A percentile compares a stretch with the other conserved stretches of the same genome.
phyloP scores from a whole-genome alignment of 2,329 filamentous ascomycete genomes.

The Stagonosporopsis cucurbitacearum region DNA sequence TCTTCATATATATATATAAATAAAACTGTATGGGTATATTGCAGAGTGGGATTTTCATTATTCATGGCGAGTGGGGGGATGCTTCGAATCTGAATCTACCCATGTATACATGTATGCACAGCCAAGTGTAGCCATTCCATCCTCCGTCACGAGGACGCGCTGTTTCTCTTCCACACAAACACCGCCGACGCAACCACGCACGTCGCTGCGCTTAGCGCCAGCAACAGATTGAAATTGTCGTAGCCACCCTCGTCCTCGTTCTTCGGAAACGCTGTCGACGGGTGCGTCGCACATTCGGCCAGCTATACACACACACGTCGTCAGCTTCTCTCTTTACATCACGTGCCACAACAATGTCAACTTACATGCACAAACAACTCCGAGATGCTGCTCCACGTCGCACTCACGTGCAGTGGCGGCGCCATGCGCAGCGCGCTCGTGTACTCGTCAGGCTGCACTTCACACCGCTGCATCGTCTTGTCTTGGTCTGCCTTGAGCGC shows the following conservation, averaged over 20 bases:
- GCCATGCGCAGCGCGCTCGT: slow-evolving; percentile 85
- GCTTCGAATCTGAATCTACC: not conserved
- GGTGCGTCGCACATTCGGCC: slow-evolving; percentile 90
- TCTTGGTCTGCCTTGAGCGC: slow-evolving; percentile 95
- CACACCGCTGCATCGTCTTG: slow-evolving; percentile 93
- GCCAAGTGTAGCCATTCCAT: too few species aligned
- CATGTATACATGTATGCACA: too few species aligned
- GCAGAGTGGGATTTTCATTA: slow-evolving; percentile 13
- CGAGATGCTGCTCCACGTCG: slow-evolving; percentile 90
- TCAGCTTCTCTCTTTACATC: slow-evolving; percentile 24
- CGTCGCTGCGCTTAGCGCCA: slow-evolving; percentile 76
- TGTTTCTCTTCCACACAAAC: slow-evolving; percentile 64
- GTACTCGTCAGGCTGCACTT: slow-evolving; percentile 88
- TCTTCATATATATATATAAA: too few species aligned
- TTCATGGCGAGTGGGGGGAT: not conserved
- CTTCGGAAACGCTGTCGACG: slow-evolving; percentile 86
- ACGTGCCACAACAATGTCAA: slow-evolving; percentile 7
- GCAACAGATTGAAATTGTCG: slow-evolving; percentile 84
- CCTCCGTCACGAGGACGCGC: slow-evolving; percentile 16
- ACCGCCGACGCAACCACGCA: slow-evolving; percentile 65
- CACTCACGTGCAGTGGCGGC: slow-evolving; percentile 90
- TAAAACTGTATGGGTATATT: too few species aligned
- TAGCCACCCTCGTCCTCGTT: slow-evolving; percentile 78
- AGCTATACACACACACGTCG: slow-evolving; percentile 61
- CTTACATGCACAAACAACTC: slow-evolving; percentile 82